These are phyloP conservation scores for Diplosphaera chodatii DNA, from an alignment of 139 green algal genomes.

Conservation along the genomic window DNA sequence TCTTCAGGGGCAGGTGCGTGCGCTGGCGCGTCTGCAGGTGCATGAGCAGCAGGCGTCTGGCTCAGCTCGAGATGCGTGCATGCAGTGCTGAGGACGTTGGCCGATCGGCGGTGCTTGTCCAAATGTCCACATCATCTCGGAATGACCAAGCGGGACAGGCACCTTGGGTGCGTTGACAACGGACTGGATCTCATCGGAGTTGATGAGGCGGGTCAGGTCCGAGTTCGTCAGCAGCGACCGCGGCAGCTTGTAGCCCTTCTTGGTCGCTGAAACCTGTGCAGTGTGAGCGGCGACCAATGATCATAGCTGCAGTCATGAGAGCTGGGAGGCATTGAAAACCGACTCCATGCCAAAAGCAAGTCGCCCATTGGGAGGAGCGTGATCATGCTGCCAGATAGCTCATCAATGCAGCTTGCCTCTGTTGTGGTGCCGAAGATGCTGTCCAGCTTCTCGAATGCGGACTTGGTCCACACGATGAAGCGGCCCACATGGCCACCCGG, in stretches of 20 bases:
- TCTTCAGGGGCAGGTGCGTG: slow-evolving; percentile 74
- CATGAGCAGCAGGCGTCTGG: too few relatives aligned
- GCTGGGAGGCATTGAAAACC: too few relatives aligned
- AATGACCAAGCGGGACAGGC: too few relatives aligned
- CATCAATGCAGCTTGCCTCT: background rate
- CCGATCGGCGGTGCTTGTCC: too few relatives aligned
- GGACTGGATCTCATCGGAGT: slow-evolving; percentile 92
- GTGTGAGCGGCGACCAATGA: slow-evolving; percentile 39
- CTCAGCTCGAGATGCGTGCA: too few relatives aligned
- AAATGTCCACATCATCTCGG: background rate
- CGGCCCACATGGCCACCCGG: slow-evolving; percentile 95
- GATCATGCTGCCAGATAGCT: too few relatives aligned
- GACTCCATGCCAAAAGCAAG: too few relatives aligned
- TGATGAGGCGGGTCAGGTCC: slow-evolving; percentile 94
- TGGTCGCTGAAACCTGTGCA: slow-evolving; percentile 40
- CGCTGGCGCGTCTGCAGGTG: background rate
- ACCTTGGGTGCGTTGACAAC: slow-evolving; percentile 62
- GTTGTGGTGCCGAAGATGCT: slow-evolving; percentile 62
- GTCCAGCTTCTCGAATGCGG: slow-evolving; percentile 92
- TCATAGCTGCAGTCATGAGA: background rate
- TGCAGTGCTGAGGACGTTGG: too few relatives aligned
- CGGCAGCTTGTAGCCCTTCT: slow-evolving; percentile 96
- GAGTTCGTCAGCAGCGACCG: slow-evolving; percentile 82
- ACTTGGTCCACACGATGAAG: slow-evolving; percentile 98
- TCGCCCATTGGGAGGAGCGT: too few relatives aligned